Evolutionary conservation across 2,329 filamentous ascomycete species (phyloP).

Genomic region (Helicocarpus griseus): DNA sequence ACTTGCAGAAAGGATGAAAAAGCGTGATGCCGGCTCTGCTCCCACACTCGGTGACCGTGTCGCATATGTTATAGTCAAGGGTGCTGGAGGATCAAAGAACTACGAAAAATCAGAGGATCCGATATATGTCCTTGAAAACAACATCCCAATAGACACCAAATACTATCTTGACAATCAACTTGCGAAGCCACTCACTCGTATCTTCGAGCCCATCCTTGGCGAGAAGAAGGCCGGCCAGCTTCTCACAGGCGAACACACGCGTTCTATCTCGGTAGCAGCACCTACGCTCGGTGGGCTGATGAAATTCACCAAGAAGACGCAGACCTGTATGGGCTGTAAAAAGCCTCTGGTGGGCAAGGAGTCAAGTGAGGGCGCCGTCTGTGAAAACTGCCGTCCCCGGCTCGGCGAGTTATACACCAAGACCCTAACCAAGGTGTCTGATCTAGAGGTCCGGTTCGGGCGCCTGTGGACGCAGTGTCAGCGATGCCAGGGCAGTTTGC

Average conservation of each 20-base stretch:
- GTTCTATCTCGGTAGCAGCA: conserved; percentile 85
- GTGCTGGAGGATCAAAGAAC: conserved; percentile 78
- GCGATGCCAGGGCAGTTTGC: conserved; percentile 92
- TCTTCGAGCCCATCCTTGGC: conserved; percentile 95
- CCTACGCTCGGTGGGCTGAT: conserved; percentile 88
- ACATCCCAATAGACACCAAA: conserved; percentile 93
- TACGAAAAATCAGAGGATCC: conserved; percentile 97
- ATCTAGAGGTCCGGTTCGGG: conserved; percentile 86
- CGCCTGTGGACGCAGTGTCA: conserved; percentile 97
- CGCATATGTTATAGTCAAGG: conserved; percentile 95
- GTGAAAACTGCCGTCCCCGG: conserved; percentile 70
- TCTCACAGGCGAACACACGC: conserved; percentile 85
- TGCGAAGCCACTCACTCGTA: conserved; percentile 83
- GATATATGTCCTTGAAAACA: conserved; percentile 94
- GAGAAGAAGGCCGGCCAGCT: conserved; percentile 82
- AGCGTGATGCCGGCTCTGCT: conserved; percentile 89
- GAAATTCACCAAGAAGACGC: conserved; percentile 97
- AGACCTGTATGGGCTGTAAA: conserved; percentile 98
- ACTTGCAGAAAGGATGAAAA: conserved; percentile 90
- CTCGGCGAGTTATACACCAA: conserved; percentile 91
- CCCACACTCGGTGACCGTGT: conserved; percentile 90
- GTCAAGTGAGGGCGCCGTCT: conserved; percentile 78
- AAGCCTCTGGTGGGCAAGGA: conserved; percentile 75
- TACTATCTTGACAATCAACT: conserved; percentile 99
- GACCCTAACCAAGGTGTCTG: conserved; percentile 75